Evolutionary conservation across 2,329 filamentous ascomycete species (phyloP).

Genomic region (Diaporthe destruens): DNA sequence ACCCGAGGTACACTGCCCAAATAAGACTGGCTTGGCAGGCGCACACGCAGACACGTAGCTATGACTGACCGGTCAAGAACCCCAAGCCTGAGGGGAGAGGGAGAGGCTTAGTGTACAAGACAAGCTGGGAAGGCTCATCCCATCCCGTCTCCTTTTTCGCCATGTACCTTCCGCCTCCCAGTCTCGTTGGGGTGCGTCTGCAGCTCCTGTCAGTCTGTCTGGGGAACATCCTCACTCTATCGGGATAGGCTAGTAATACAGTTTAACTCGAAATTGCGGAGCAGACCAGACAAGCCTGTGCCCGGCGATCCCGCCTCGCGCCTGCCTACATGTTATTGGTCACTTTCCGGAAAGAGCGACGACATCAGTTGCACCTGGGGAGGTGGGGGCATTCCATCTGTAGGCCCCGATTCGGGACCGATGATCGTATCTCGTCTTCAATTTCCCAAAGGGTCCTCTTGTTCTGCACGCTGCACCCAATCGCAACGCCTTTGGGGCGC

Average conservation of each 20-base stretch:
- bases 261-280: not conserved
- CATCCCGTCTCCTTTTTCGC: not conserved
- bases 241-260: not conserved
- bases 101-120: not conserved
- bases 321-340: slow-evolving; percentile 4
- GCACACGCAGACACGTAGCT: not conserved
- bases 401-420: slow-evolving; percentile 19
- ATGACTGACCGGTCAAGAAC: slow-evolving; percentile 5
- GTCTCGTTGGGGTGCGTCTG: not conserved
- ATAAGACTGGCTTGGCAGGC: slow-evolving; percentile 4
- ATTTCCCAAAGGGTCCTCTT: slow-evolving; percentile 24
- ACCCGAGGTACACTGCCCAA: slow-evolving; percentile 9
- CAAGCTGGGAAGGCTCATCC: not conserved
- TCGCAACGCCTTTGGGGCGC: slow-evolving; percentile 18
- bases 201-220: not conserved
- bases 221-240: not conserved
- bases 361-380: not conserved
- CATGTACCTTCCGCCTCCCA: not conserved
- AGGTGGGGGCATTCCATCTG: not conserved
- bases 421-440: slow-evolving; percentile 15
- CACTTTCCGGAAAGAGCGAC: slow-evolving; percentile 24
- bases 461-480: slow-evolving; percentile 20
- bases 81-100: too few relatives aligned
- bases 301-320: slow-evolving; percentile 16
- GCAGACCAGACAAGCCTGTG: slow-evolving; percentile 17